Evolutionary conservation across 495 filamentous ascomycete species (phyloP).

Genomic region (Penicillium bialowiezense): DNA sequence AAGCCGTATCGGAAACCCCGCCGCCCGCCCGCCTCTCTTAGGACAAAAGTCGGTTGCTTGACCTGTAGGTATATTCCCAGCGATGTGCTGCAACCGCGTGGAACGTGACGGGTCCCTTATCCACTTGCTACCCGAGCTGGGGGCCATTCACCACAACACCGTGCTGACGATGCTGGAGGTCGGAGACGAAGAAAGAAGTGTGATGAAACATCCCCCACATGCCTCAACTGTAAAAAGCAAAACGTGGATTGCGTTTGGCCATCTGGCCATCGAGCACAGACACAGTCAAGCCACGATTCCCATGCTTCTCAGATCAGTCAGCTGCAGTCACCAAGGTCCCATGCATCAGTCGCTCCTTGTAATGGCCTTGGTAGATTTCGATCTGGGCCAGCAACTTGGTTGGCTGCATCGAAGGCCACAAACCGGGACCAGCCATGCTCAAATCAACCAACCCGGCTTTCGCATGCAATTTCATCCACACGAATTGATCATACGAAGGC

Average conservation of each 20-base stretch:
- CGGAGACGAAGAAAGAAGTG: conserved; percentile 26
- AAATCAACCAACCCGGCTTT: background rate
- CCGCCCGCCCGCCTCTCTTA: conserved; percentile 20
- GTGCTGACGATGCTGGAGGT: conserved; percentile 7
- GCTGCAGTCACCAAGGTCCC: too few species aligned
- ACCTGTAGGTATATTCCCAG: conserved; percentile 13
- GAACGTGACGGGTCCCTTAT: too few species aligned
- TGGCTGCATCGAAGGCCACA: too few species aligned
- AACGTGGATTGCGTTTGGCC: conserved; percentile 13
- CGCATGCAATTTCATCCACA: background rate
- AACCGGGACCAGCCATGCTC: too few species aligned
- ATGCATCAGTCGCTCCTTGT: too few species aligned
- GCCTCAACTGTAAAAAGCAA: conserved; percentile 16
- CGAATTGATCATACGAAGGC: too few species aligned
- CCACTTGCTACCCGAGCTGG: background rate
- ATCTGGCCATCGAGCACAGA: background rate
- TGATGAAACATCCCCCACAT: conserved; percentile 14
- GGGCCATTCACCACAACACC: too few species aligned
- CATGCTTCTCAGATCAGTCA: too few species aligned
- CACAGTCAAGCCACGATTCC: background rate
- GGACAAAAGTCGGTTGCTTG: conserved; percentile 23
- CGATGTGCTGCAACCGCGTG: too few species aligned
- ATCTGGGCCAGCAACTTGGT: too few species aligned
- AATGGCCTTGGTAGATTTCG: too few species aligned
- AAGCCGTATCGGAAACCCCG: conserved; percentile 15